phyloP scores from a whole-genome alignment of 805 yeast genomes.

The Candida broadrunensis region DNA sequence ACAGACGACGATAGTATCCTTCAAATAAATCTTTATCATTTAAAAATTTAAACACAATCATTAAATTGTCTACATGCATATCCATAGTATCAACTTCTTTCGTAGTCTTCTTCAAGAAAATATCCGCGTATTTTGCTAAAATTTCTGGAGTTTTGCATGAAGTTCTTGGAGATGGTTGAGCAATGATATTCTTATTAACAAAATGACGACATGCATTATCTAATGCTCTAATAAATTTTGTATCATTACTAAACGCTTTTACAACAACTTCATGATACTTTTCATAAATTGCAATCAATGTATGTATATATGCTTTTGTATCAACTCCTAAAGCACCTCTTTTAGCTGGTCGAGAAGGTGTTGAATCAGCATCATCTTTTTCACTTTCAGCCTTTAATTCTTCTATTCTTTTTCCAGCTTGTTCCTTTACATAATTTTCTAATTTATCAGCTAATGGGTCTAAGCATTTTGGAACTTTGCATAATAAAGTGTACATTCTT shows the following conservation, averaged over 20 bases:
- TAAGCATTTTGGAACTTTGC: conserved; percentile 75
- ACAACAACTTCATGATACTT: conserved; percentile 65
- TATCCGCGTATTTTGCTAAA: conserved; percentile 86
- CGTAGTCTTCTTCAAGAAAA: conserved; percentile 70
- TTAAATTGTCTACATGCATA: conserved; percentile 79
- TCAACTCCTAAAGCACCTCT: conserved; percentile 37
- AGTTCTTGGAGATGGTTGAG: conserved; percentile 58
- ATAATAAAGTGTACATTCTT: conserved; percentile 72
- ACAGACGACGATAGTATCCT: conserved; percentile 81
- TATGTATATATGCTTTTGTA: conserved; percentile 78
- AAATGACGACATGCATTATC: conserved; percentile 85
- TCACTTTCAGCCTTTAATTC: conserved; percentile 42
- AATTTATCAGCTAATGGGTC: conserved; percentile 74
- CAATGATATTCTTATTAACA: conserved; percentile 79
- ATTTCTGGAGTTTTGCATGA: conserved; percentile 87
- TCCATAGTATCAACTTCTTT: conserved; percentile 68
- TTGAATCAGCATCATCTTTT: conserved; percentile 7
- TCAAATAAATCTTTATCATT: conserved; percentile 96
- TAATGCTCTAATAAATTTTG: conserved; percentile 78
- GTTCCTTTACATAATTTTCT: conserved; percentile 63
- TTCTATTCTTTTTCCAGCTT: conserved; percentile 50
- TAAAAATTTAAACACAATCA: conserved; percentile 81
- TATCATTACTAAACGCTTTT: conserved; percentile 67
- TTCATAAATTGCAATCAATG: conserved; percentile 66
- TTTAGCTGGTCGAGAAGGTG: conserved; percentile 9